Conservation (phyloP, 768 basidiomycete genomes). For the Rossbeevera mucosa region DNA sequence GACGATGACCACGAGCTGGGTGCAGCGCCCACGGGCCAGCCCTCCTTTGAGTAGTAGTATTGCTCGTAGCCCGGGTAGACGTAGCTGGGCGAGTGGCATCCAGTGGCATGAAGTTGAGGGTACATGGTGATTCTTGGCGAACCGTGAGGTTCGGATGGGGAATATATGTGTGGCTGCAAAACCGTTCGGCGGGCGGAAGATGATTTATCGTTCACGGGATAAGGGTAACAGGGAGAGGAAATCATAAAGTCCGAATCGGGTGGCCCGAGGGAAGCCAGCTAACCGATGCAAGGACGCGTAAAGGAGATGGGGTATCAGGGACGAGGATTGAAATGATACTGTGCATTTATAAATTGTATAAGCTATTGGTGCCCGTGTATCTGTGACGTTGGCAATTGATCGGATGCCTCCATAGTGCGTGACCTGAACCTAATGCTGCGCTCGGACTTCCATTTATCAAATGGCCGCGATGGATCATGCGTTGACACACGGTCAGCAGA, state of each 20-base stretch:
- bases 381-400: constrained; percentile 29
- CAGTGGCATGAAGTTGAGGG: constrained; percentile 18
- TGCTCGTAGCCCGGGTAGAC: constrained; percentile 23
- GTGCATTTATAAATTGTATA: constrained; percentile 27
- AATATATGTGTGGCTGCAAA: constrained; percentile 32
- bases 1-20: constrained; percentile 21
- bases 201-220: constrained; percentile 20
- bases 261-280: constrained; percentile 13
- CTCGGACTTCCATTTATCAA: constrained; percentile 33
- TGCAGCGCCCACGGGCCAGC: constrained; percentile 7
- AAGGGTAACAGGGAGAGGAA: constrained; percentile 28
- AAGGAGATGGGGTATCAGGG: constrained; percentile 29
- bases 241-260: constrained; percentile 30
- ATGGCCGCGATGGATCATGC: constrained; percentile 27
- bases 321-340: constrained; percentile 17
- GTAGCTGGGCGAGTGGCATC: constrained; percentile 19
- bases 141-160: constrained; percentile 20
- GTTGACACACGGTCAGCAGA: constrained; percentile 17
- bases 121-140: constrained; percentile 26
- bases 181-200: constrained; percentile 18
- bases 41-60: constrained; percentile 19
- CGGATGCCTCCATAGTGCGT: constrained; percentile 29
- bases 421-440: constrained; percentile 28
- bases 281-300: constrained; percentile 14
- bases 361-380: constrained; percentile 13